Evolutionary conservation across 352 stramenopile genomes (phyloP).

Genomic region (Albugo laibachii): DNA sequence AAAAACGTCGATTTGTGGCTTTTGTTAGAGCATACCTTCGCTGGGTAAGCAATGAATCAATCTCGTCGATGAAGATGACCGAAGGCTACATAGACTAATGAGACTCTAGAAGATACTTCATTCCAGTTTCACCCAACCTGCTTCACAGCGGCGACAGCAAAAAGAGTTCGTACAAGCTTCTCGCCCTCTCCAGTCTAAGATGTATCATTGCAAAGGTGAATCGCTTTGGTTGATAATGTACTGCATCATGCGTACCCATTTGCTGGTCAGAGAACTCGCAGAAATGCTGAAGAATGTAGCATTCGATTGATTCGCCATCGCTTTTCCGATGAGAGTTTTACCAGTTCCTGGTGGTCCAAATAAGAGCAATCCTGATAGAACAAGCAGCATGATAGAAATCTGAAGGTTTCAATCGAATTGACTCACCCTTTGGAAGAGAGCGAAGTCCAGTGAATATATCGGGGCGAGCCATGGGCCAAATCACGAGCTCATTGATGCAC

Average conservation of each 20-base stretch:
- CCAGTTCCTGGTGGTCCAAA: slow-evolving; percentile 91
- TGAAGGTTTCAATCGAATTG: background rate
- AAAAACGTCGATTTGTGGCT: slow-evolving; percentile 1
- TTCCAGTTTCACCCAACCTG: slow-evolving; percentile 18
- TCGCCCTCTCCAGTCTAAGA: slow-evolving; percentile 94
- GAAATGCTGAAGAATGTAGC: slow-evolving; percentile 99
- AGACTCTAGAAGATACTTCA: background rate
- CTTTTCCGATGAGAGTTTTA: slow-evolving; percentile 98
- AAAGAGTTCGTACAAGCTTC: slow-evolving; percentile 94
- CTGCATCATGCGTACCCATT: slow-evolving; percentile 73
- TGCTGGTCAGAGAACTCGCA: slow-evolving; percentile 95
- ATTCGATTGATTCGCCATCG: slow-evolving; percentile 93
- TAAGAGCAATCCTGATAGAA: slow-evolving; percentile 72
- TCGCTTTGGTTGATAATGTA: too few species aligned
- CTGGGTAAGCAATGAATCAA: slow-evolving; percentile 96
- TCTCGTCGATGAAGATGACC: slow-evolving; percentile 99
- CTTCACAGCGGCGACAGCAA: slow-evolving; percentile 87
- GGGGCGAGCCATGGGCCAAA: slow-evolving; percentile 94
- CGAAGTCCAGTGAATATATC: slow-evolving; percentile 95
- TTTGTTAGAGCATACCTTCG: slow-evolving; percentile 35
- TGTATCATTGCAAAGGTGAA: background rate
- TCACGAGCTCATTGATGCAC: slow-evolving; percentile 95
- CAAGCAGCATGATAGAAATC: background rate
- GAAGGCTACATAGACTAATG: slow-evolving; percentile 43
- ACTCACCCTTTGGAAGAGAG: slow-evolving; percentile 70